Conservation (phyloP, 2,329 filamentous ascomycete genomes). For the Aspergillus fumigatus region DNA sequence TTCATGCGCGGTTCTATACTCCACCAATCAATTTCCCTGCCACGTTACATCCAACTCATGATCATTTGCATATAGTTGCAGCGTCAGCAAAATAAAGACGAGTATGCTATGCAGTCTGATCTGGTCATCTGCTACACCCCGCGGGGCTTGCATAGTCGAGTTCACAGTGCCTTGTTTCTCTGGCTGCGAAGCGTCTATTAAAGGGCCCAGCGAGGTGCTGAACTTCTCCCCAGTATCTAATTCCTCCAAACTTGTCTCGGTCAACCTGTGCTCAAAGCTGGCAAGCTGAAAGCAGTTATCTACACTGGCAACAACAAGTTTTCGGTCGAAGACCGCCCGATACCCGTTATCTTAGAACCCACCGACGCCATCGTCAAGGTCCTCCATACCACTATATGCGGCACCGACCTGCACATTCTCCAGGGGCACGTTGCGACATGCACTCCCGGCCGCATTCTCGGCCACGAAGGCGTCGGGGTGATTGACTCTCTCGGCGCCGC, state of each 20-base stretch:
- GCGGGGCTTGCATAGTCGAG: too few species aligned
- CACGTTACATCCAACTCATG: too few species aligned
- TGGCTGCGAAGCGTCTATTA: too few species aligned
- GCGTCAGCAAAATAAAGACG: too few species aligned
- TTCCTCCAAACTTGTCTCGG: neutral
- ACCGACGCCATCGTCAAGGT: slow-evolving; percentile 48
- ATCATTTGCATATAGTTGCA: neutral
- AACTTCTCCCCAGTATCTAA: neutral
- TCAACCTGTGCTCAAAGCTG: neutral
- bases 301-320: slow-evolving; percentile 33
- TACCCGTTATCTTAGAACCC: slow-evolving; percentile 36
- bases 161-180: too few species aligned
- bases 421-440: slow-evolving; percentile 50
- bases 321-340: slow-evolving; percentile 29
- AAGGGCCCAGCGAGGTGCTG: too few species aligned
- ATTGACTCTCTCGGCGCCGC: slow-evolving; percentile 44
- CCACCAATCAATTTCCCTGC: neutral
- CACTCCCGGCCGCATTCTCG: slow-evolving; percentile 44
- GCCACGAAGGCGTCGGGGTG: slow-evolving; percentile 52
- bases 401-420: slow-evolving; percentile 51
- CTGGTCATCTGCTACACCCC: too few species aligned
- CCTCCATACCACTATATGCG: slow-evolving; percentile 48
- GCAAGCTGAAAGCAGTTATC: slow-evolving; percentile 43
- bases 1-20: too few species aligned
- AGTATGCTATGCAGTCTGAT: too few species aligned